These are phyloP conservation scores for Colletotrichum liriopes DNA, from an alignment of 2,329 filamentous ascomycete species.

Conservation along the genomic window DNA sequence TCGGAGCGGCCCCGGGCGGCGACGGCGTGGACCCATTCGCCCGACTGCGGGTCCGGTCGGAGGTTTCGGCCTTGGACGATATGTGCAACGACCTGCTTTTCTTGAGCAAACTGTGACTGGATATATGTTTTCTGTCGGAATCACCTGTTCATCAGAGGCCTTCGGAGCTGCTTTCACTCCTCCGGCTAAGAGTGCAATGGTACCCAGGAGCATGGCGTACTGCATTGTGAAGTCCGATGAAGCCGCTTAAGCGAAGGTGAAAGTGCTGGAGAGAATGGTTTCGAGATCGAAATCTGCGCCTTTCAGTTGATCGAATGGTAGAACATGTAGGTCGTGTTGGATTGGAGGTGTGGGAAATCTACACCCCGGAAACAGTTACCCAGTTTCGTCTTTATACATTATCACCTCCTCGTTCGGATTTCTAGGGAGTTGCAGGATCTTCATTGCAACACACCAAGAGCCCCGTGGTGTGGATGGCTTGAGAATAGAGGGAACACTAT, in stretches of 20 bases:
- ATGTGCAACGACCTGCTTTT: constrained; percentile 23
- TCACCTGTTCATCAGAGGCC: constrained; percentile 15
- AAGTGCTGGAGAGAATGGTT: neutral
- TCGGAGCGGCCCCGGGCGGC: constrained; percentile 7
- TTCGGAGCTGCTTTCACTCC: constrained; percentile 18
- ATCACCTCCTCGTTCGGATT: neutral
- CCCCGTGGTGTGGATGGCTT: neutral
- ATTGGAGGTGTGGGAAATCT: neutral
- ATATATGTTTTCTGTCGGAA: neutral
- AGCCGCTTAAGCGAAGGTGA: neutral
- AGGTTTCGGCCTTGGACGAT: constrained; percentile 5
- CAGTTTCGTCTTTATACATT: constrained; percentile 20
- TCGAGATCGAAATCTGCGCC: no score
- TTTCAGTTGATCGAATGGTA: neutral
- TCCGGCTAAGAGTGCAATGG: constrained; percentile 5
- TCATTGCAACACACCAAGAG: neutral
- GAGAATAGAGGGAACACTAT: constrained; percentile 35
- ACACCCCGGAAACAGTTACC: neutral
- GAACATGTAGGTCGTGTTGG: neutral
- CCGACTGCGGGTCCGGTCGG: constrained; percentile 4
- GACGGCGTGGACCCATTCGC: neutral
- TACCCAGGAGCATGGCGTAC: constrained; percentile 9
- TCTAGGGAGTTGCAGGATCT: constrained; percentile 5
- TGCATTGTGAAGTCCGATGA: constrained; percentile 17
- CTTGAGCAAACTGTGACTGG: neutral